Percentiles rank a stretch among this genome's conserved stretches.
Conservation (phyloP, 495 filamentous ascomycete species). For the Cryomyces antarcticus region DNA sequence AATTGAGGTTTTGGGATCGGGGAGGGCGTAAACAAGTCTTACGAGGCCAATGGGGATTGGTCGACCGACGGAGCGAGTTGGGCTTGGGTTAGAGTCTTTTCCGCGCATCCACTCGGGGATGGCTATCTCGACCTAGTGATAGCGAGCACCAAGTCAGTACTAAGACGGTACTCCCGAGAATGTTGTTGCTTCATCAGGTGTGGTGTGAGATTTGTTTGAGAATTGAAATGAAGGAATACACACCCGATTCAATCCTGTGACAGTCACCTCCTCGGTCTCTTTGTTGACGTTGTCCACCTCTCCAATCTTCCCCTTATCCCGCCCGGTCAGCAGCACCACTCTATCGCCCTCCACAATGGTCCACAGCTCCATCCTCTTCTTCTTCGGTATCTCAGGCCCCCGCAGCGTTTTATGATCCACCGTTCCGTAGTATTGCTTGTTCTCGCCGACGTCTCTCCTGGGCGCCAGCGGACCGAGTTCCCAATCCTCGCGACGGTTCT, state of each 20-base stretch:
- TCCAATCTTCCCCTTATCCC: conserved; percentile 65
- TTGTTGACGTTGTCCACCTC: conserved; percentile 36
- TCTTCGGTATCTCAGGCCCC: conserved; percentile 19
- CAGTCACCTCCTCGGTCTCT: conserved; percentile 32
- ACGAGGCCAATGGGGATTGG: conserved; percentile 46
- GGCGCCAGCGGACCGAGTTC: conserved; percentile 57
- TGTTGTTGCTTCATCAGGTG: background rate
- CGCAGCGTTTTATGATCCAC: conserved; percentile 22
- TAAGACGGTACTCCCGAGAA: background rate
- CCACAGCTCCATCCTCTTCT: conserved; percentile 27
- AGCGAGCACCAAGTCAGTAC: background rate
- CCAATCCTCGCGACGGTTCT: conserved; percentile 43
- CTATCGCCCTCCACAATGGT: conserved; percentile 45
- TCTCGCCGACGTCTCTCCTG: conserved; percentile 39
- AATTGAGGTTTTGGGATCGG: conserved; percentile 38
- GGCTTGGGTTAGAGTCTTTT: conserved; percentile 19
- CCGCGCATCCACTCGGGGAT: conserved; percentile 33
- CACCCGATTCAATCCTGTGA: conserved; percentile 53
- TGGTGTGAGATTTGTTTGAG: background rate
- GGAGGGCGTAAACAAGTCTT: conserved; percentile 59
- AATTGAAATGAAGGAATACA: background rate
- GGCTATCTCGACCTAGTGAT: conserved; percentile 31
- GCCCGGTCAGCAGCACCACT: conserved; percentile 55
- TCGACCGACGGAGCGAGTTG: conserved; percentile 25
- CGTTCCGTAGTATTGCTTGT: conserved; percentile 27